phyloP scores from a whole-genome alignment of 495 filamentous ascomycete species.

The Neurospora sp. region DNA sequence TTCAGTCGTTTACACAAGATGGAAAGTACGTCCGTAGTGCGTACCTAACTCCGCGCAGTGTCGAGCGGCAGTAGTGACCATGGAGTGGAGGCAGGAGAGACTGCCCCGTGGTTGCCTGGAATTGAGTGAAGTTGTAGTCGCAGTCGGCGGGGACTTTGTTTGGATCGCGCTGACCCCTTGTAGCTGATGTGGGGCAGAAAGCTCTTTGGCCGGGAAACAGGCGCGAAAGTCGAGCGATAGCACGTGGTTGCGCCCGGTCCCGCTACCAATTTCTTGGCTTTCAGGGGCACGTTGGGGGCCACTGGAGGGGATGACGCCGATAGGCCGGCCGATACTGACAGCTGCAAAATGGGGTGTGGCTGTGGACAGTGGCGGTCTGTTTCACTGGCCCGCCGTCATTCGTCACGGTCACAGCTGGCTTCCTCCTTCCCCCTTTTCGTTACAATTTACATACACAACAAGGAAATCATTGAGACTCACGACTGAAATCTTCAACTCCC shows the following conservation, averaged over 20 bases:
- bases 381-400: background rate
- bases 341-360: background rate
- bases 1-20: background rate
- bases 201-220: background rate
- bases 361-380: conserved; percentile 5
- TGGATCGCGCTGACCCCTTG: background rate
- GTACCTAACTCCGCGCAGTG: background rate
- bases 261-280: background rate
- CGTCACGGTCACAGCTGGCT: background rate
- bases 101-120: background rate
- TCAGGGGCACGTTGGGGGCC: background rate
- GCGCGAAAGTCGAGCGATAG: background rate
- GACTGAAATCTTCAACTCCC: background rate
- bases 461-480: background rate
- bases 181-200: background rate
- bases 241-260: background rate
- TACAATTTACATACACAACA: background rate
- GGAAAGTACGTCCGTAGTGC: background rate
- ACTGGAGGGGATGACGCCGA: background rate
- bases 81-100: background rate
- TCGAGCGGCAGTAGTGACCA: background rate
- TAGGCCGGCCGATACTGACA: background rate
- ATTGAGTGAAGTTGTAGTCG: background rate
- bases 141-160: background rate
- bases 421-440: conserved; percentile 2